These are phyloP conservation scores for Backusella tuberculispora DNA, from an alignment of 192 early-diverging fungal genomes.

Conservation along the genomic window DNA sequence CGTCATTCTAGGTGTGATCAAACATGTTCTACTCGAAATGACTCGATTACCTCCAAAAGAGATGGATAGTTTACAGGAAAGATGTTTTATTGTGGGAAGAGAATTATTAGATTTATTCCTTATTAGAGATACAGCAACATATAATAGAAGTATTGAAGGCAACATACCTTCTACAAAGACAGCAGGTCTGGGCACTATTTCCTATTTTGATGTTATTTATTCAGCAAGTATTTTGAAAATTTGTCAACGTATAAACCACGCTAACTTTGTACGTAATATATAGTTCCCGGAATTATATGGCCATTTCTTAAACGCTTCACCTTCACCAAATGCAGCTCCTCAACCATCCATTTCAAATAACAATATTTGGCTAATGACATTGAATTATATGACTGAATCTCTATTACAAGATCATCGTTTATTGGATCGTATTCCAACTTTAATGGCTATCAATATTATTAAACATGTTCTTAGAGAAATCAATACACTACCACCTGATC, in stretches of 20 bases:
- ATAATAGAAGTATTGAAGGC: neutral
- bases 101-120: slow-evolving; percentile 37
- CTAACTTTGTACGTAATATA: neutral
- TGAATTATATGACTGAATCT: slow-evolving; percentile 48
- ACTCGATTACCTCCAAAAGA: slow-evolving; percentile 28
- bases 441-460: slow-evolving; percentile 52
- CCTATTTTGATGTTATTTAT: slow-evolving; percentile 41
- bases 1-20: slow-evolving; percentile 33
- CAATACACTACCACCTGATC: slow-evolving; percentile 48
- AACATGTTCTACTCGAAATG: slow-evolving; percentile 38
- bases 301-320: slow-evolving; percentile 32
- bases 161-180: neutral
- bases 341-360: slow-evolving; percentile 45
- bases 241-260: no score
- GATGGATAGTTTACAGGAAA: slow-evolving; percentile 23
- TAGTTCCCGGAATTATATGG: slow-evolving; percentile 44
- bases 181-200: slow-evolving; percentile 16
- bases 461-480: slow-evolving; percentile 55
- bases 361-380: slow-evolving; percentile 51
- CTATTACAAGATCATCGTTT: slow-evolving; percentile 46
- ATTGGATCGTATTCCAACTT: slow-evolving; percentile 47
- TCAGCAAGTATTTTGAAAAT: slow-evolving; percentile 29
- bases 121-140: slow-evolving; percentile 12
- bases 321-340: slow-evolving; percentile 11
- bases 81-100: slow-evolving; percentile 33